Percentiles rank a stretch among this genome's conserved stretches.
Conservation (phyloP, 1,284 basidiomycete species). For the Ceratobasidium sp. region DNA sequence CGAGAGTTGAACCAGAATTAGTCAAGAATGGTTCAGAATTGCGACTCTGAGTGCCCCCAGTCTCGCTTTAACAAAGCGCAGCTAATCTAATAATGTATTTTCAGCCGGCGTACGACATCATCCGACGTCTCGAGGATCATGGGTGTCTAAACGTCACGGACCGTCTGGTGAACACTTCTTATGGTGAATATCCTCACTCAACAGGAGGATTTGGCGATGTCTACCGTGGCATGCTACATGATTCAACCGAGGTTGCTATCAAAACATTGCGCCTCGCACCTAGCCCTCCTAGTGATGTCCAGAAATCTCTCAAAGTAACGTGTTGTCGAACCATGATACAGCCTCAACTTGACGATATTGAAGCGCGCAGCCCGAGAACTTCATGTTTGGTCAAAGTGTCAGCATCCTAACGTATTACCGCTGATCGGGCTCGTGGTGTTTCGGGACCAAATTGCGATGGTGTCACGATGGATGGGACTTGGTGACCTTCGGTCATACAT, state of each 20-base stretch:
- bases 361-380: constrained; percentile 22
- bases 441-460: too few species aligned
- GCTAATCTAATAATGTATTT: too few species aligned
- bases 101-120: not conserved
- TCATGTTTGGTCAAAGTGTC: not conserved
- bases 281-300: too few species aligned
- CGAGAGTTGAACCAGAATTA: too few species aligned
- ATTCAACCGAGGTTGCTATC: not conserved
- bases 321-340: too few species aligned
- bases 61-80: too few species aligned
- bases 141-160: not conserved
- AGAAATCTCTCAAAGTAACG: too few species aligned
- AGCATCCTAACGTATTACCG: constrained; percentile 15
- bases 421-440: not conserved
- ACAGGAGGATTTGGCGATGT: not conserved
- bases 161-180: not conserved
- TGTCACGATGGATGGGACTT: not conserved
- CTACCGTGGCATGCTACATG: not conserved
- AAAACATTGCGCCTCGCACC: not conserved
- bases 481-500: not conserved
- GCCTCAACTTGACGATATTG: too few species aligned
- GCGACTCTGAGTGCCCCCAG: too few species aligned
- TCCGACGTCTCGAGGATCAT: not conserved
- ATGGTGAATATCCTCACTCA: not conserved
- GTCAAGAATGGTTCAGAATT: too few species aligned